Evolutionary conservation across 1,284 basidiomycete species (phyloP), one percentile per base, ranked within the genome.

Genomic region (Pseudozyma tsukubaensis): DNA sequence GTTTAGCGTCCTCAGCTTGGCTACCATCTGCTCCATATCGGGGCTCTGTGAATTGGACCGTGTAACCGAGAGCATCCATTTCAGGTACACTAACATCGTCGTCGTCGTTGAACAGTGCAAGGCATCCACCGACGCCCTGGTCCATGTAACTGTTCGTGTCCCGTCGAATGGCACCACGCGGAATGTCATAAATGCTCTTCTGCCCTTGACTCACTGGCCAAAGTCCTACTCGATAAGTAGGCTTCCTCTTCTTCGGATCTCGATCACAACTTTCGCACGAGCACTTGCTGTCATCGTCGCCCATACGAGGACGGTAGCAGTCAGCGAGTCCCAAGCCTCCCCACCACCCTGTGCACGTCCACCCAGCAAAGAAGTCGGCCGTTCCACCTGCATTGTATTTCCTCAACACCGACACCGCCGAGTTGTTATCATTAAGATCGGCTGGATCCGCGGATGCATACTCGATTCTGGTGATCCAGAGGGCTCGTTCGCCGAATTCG

Each of bases 351-450:
- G 39, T 7, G 39, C 56, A 58, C 9, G 56, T 58, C 56, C 56
- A 58, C 3, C 48, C 48, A 19, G 48, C 56, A 4, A 58, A 29
- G 34, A 58, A 58, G 32, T 58, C 56, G 11, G 49, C n/a, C 9
- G 56, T 58, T 10, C 56, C 56, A 9, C 56, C 56, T 4, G 39
- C 56, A 35, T 58, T 58, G 49, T 58, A 58, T 40, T 58, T 50
- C 13, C 44, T 50, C n/a, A 58, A 42, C 32, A 58, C 56, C 1
- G 56, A 58, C 6, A 58, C 56, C 2, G 53, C 2, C 9, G 40
- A 18, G 18, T 35, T 11, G 37, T 11, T 19, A 18, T 48, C 29
- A 16, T 45, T 19, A 42, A 13, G 55, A 19, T 57, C 29, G 13
- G 21, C 14, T 36, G 54, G 6, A 45, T 29, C 24, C 24, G 24